Conservation (phyloP, 108 stramenopile genomes). For the Skeletonema grethae region DNA sequence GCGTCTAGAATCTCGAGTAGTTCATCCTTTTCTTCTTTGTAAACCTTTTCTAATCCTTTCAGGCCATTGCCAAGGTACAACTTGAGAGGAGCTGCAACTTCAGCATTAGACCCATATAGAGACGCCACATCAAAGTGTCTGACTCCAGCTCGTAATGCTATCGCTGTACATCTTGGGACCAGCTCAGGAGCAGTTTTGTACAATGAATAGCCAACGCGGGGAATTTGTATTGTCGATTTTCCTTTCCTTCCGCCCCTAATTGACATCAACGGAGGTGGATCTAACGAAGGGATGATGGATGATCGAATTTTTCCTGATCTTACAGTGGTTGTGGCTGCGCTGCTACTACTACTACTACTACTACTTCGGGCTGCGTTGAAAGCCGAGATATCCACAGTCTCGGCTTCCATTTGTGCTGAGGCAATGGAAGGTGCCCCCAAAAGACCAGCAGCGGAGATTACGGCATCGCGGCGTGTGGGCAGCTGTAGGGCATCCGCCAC, state of each 20-base stretch:
- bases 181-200: constrained; percentile 76
- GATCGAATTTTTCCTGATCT: constrained; percentile 5
- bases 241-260: constrained; percentile 43
- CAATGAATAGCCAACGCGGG: constrained; percentile 72
- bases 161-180: constrained; percentile 45
- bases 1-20: constrained; percentile 43
- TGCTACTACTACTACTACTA: neutral
- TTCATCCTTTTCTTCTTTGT: constrained; percentile 34
- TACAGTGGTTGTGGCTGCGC: neutral
- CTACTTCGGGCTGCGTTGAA: constrained; percentile 40
- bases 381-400: constrained; percentile 38
- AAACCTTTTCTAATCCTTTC: constrained; percentile 14
- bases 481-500: neutral
- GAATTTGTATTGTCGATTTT: constrained; percentile 48
- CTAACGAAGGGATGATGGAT: constrained; percentile 25
- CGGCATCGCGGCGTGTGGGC: neutral
- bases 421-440: constrained; percentile 1
- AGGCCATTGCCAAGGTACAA: constrained; percentile 44
- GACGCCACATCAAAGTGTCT: constrained; percentile 73
- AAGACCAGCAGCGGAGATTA: neutral
- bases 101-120: constrained; percentile 56
- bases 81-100: constrained; percentile 42
- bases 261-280: constrained; percentile 48
- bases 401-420: constrained; percentile 12
- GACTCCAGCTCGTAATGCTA: constrained; percentile 71